A percentile compares a stretch with the other conserved stretches of the same genome.
Conservation (phyloP, 768 basidiomycete species). For the Lentinula guzmanii region DNA sequence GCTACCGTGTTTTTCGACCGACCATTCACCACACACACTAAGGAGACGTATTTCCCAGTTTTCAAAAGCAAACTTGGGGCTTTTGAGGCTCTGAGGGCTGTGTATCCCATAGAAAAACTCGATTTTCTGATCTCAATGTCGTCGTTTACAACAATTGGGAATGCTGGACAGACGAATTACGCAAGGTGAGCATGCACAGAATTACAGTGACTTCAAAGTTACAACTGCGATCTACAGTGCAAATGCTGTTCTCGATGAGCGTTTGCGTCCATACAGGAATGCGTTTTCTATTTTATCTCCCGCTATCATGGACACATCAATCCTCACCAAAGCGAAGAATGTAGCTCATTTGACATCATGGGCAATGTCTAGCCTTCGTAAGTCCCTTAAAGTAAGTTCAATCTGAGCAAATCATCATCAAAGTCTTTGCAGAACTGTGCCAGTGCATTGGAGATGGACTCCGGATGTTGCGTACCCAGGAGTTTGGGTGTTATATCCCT, state of each 20-base stretch:
- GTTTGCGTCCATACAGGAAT: background rate
- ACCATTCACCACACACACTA: slow-evolving; percentile 13
- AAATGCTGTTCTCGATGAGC: slow-evolving; percentile 1
- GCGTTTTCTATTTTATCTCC: background rate
- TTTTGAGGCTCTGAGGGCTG: slow-evolving; percentile 10
- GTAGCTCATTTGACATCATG: background rate
- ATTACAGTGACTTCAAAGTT: background rate
- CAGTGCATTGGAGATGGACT: background rate
- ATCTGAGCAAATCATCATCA: background rate
- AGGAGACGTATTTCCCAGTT: slow-evolving; percentile 12
- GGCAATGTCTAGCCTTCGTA: background rate
- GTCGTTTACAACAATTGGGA: background rate
- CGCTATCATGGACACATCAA: background rate
- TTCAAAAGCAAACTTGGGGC: slow-evolving; percentile 14
- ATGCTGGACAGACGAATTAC: slow-evolving; percentile 3
- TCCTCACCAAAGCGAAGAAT: background rate
- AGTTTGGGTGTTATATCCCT: background rate
- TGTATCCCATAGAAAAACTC: background rate
- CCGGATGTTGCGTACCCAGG: background rate
- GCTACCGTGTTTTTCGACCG: slow-evolving; percentile 12
- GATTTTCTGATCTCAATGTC: slow-evolving; percentile 1
- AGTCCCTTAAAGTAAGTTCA: background rate
- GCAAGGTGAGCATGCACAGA: background rate
- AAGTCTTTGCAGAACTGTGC: background rate
- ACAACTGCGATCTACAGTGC: background rate